phyloP scores from a whole-genome alignment of 768 basidiomycete genomes.

The Tricholoma hemisulphureum region DNA sequence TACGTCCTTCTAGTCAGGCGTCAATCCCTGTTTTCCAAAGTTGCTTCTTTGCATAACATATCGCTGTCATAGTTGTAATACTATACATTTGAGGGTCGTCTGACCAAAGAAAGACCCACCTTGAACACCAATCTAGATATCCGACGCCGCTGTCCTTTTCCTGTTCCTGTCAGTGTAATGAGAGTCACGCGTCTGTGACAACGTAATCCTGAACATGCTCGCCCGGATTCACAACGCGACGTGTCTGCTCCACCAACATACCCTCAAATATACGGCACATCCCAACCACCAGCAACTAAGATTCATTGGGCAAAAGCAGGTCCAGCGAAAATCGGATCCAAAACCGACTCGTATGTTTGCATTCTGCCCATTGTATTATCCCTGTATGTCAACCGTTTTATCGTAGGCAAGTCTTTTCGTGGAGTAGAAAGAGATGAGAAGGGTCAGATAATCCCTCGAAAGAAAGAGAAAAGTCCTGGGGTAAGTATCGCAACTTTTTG shows the following conservation, averaged over 20 bases:
- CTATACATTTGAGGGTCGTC: no score
- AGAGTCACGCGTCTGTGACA: neutral
- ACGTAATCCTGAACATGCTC: neutral
- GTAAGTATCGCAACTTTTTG: conserved; percentile 21
- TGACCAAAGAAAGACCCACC: no score
- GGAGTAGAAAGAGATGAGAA: conserved; percentile 11
- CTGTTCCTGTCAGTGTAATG: no score
- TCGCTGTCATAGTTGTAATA: no score
- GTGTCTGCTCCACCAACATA: neutral
- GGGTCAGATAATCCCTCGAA: conserved; percentile 12
- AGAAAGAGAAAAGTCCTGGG: conserved; percentile 27
- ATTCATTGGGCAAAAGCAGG: neutral
- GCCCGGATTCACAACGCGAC: neutral
- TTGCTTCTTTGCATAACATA: no score
- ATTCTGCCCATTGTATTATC: neutral
- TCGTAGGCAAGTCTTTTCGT: conserved; percentile 6
- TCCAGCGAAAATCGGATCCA: neutral
- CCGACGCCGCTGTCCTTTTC: no score
- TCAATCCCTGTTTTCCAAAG: no score
- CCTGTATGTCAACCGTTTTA: neutral
- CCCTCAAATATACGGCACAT: neutral
- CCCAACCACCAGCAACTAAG: neutral
- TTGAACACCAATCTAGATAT: no score
- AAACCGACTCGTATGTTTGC: neutral
- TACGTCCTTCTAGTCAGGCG: no score